phyloP scores from a whole-genome alignment of 768 basidiomycete species.

The Naganishia kalamii region DNA sequence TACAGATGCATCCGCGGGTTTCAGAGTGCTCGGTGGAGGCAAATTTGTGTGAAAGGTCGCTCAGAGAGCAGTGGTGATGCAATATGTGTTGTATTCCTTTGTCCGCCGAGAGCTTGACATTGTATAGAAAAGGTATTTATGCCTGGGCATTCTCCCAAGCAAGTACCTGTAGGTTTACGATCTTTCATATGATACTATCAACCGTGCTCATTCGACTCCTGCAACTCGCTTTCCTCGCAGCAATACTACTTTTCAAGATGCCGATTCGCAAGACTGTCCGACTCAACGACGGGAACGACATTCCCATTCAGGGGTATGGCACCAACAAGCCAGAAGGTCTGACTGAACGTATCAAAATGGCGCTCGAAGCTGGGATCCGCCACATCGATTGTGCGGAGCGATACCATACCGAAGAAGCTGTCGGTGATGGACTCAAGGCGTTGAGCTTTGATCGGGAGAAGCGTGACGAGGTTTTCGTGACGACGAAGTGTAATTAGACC shows the following conservation, averaged over 20 bases:
- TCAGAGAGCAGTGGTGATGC: no score
- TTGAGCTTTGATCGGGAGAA: constrained; percentile 28
- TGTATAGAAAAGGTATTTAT: no score
- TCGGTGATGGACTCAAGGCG: constrained; percentile 39
- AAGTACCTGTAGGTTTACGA: no score
- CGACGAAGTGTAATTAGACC: constrained; percentile 40
- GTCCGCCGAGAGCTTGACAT: no score
- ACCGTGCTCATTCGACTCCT: no score
- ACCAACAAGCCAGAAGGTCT: neutral
- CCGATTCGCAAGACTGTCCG: constrained; percentile 1
- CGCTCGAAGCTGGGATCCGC: neutral
- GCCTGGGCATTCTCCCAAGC: no score
- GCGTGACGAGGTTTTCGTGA: constrained; percentile 53
- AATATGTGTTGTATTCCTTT: no score
- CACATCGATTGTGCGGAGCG: constrained; percentile 13
- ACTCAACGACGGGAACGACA: constrained; percentile 30
- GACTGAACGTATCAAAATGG: neutral
- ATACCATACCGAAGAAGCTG: constrained; percentile 41
- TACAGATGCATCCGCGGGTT: no score
- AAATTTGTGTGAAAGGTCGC: no score
- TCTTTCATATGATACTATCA: no score
- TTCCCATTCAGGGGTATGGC: constrained; percentile 31
- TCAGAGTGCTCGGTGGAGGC: no score
- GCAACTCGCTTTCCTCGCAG: no score
- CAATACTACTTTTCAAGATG: neutral